A percentile compares a stretch with the other conserved stretches of the same genome.
phyloP scores from a whole-genome alignment of 1,284 basidiomycete species.

The Ustilago hordei region DNA sequence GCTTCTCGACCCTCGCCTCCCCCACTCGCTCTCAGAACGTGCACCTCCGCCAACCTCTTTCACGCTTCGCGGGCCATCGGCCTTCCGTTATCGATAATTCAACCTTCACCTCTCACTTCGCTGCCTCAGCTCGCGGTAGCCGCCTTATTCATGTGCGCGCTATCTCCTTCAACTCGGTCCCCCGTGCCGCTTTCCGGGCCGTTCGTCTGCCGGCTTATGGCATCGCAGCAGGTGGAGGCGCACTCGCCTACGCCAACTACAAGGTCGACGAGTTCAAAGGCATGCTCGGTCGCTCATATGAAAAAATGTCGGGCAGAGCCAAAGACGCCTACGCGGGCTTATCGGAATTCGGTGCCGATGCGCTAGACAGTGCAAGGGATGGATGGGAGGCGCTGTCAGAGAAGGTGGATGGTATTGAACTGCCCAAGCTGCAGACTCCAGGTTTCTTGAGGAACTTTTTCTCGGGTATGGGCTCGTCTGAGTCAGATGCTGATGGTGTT shows the following conservation, averaged over 20 bases:
- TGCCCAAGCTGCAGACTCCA: conserved; percentile 49
- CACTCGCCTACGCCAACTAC: conserved; percentile 66
- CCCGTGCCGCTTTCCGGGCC: conserved; percentile 58
- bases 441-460: conserved; percentile 45
- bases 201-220: conserved; percentile 63
- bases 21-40: conserved; percentile 1
- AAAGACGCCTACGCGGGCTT: conserved; percentile 50
- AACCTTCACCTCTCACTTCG: conserved; percentile 9
- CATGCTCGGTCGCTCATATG: conserved; percentile 42
- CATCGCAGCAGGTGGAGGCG: conserved; percentile 60
- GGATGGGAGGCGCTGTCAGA: conserved; percentile 45
- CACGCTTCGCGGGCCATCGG: conserved; percentile 26
- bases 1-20: background rate
- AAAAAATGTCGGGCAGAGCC: conserved; percentile 39
- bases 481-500: conserved; percentile 12
- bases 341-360: conserved; percentile 50
- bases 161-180: conserved; percentile 65
- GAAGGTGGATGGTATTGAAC: conserved; percentile 42
- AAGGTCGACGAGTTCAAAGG: conserved; percentile 65
- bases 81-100: conserved; percentile 18
- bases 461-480: conserved; percentile 14
- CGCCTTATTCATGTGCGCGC: conserved; percentile 63
- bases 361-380: conserved; percentile 48
- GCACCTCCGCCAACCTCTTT: conserved; percentile 19
- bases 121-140: conserved; percentile 33